phyloP scores from a whole-genome alignment of 179 eudicot species.

The Monotropa hypopitys region DNA sequence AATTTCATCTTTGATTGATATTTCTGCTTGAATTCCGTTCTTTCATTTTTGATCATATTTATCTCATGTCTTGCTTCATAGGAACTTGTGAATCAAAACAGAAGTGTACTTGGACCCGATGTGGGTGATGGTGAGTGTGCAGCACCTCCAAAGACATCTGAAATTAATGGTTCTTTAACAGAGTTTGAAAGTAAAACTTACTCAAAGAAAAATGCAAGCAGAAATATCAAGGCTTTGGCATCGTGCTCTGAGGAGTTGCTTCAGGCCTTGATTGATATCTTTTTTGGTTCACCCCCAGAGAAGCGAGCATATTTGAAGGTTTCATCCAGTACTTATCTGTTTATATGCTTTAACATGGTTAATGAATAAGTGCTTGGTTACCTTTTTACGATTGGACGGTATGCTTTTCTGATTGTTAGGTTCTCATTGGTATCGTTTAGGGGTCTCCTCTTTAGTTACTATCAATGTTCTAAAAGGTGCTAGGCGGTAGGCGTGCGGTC shows the following conservation, averaged over 20 bases:
- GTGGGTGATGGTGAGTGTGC: conserved; percentile 22
- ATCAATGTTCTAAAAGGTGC: too few species aligned
- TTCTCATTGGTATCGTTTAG: neutral
- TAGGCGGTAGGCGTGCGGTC: too few species aligned
- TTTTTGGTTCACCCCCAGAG: conserved; percentile 40
- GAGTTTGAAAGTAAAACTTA: conserved; percentile 22
- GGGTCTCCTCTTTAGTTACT: neutral
- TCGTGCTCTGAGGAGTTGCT: conserved; percentile 48
- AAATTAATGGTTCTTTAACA: conserved; percentile 18
- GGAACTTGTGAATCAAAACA: conserved; percentile 71
- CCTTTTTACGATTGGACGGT: neutral
- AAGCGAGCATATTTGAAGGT: conserved; percentile 54
- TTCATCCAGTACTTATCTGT: neutral
- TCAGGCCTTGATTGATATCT: conserved; percentile 34
- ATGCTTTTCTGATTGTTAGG: neutral
- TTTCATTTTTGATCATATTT: neutral
- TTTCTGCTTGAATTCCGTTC: neutral
- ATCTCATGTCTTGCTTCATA: conserved; percentile 11
- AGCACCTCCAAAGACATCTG: conserved; percentile 18
- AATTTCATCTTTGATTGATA: neutral
- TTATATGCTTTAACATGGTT: conserved; percentile 6
- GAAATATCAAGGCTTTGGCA: conserved; percentile 47
- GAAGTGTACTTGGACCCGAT: conserved; percentile 19
- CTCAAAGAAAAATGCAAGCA: conserved; percentile 38
- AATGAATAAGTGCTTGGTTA: neutral